Conservation (phyloP, 2,329 filamentous ascomycete genomes). For the Sclerotinia spermophila region DNA sequence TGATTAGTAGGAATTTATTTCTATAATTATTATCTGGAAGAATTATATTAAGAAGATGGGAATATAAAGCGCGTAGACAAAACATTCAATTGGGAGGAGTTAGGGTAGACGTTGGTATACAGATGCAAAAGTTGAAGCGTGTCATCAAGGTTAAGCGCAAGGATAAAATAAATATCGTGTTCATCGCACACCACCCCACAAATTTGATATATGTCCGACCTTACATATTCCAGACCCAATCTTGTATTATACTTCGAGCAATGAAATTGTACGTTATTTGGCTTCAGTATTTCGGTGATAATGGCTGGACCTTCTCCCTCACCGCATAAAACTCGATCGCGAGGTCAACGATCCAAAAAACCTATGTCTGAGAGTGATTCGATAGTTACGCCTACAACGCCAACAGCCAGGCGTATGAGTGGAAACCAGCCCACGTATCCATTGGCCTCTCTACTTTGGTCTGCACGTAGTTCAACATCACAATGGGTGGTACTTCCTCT, state of each 20-base stretch:
- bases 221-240: not conserved
- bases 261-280: slow-evolving; percentile 6
- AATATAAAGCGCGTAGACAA: not conserved
- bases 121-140: not conserved
- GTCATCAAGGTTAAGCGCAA: slow-evolving; percentile 10
- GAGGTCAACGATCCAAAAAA: slow-evolving; percentile 11
- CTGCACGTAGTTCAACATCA: slow-evolving; percentile 74
- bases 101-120: not conserved
- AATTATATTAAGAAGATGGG: not conserved
- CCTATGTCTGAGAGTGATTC: slow-evolving; percentile 2
- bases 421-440: slow-evolving; percentile 58
- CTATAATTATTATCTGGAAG: not conserved
- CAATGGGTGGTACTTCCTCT: slow-evolving; percentile 91
- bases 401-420: slow-evolving; percentile 12
- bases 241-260: not conserved
- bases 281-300: slow-evolving; percentile 9
- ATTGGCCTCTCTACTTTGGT: slow-evolving; percentile 91
- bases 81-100: not conserved
- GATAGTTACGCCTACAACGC: not conserved
- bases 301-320: slow-evolving; percentile 14
- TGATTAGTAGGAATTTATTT: not conserved
- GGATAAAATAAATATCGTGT: not conserved
- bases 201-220: not conserved
- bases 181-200: slow-evolving; percentile 6
- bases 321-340: slow-evolving; percentile 15